Conservation (phyloP, 2,329 filamentous ascomycete genomes). For the Botrytis byssoidea region DNA sequence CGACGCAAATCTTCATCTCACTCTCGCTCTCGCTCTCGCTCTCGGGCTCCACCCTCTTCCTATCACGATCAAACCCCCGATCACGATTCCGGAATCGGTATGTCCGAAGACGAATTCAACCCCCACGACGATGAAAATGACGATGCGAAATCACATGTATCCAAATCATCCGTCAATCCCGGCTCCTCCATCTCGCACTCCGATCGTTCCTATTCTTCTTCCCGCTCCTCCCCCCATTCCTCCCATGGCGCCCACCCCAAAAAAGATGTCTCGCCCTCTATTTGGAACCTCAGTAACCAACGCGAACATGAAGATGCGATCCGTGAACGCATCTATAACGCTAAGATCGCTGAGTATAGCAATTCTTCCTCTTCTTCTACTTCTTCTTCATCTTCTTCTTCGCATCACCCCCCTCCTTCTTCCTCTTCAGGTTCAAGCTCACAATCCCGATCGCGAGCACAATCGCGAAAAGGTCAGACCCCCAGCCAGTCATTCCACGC, state of each 20-base stretch:
- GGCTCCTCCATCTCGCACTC: neutral
- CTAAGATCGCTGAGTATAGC: neutral
- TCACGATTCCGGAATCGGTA: neutral
- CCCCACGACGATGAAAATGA: neutral
- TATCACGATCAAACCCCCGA: neutral
- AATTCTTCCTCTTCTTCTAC: neutral
- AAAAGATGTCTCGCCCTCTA: neutral
- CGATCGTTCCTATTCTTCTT: neutral
- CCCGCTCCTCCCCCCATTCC: no score
- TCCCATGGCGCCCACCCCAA: no score
- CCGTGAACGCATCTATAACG: neutral
- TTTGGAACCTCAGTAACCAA: neutral
- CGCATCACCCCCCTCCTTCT: neutral
- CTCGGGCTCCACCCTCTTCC: neutral
- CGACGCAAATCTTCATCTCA: neutral
- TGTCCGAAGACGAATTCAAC: neutral
- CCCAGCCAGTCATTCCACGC: neutral
- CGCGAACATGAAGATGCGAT: neutral
- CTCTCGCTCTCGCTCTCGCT: no score
- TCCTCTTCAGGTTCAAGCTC: neutral
- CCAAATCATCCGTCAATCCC: neutral
- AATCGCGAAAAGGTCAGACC: neutral
- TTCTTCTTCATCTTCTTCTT: neutral
- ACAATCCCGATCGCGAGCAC: neutral
- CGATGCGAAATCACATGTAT: neutral